These are phyloP conservation scores for Acanthochlamys bracteata DNA, from an alignment of 106 monocot species.

Conservation along the genomic window DNA sequence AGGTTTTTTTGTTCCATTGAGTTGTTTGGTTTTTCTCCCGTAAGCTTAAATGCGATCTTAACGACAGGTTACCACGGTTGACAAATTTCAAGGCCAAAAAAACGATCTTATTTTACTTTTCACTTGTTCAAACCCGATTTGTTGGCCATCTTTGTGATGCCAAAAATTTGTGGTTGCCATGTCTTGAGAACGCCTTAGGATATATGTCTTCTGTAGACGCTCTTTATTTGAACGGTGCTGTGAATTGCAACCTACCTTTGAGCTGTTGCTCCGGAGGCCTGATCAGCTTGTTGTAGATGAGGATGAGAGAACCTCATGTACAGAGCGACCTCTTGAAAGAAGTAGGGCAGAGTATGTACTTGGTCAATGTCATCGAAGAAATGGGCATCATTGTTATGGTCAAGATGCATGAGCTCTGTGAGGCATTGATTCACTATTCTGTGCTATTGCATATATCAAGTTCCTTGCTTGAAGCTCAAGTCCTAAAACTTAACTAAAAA, in stretches of 20 bases:
- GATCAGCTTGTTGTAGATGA: constrained; percentile 66
- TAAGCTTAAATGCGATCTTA: neutral
- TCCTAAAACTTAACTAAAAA: neutral
- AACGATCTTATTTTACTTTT: constrained; percentile 94
- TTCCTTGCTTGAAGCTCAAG: neutral
- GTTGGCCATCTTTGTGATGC: constrained; percentile 97
- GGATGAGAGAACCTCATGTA: constrained; percentile 64
- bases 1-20: neutral
- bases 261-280: constrained; percentile 78
- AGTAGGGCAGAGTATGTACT: constrained; percentile 35
- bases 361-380: constrained; percentile 58
- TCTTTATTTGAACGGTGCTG: constrained; percentile 93
- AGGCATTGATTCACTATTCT: constrained; percentile 31
- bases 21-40: neutral
- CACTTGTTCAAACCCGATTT: constrained; percentile 92
- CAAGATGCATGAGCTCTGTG: constrained; percentile 66
- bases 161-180: constrained; percentile 89
- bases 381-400: constrained; percentile 65
- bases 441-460: neutral
- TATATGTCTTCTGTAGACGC: constrained; percentile 85
- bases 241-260: constrained; percentile 91
- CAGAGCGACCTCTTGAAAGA: constrained; percentile 70
- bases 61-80: constrained; percentile 79
- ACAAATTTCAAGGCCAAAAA: constrained; percentile 99
- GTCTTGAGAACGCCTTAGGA: constrained; percentile 90